Base-by-base conservation (phyloP, 2,329 filamentous ascomycete species). In the Monosporascus sp. region DNA sequence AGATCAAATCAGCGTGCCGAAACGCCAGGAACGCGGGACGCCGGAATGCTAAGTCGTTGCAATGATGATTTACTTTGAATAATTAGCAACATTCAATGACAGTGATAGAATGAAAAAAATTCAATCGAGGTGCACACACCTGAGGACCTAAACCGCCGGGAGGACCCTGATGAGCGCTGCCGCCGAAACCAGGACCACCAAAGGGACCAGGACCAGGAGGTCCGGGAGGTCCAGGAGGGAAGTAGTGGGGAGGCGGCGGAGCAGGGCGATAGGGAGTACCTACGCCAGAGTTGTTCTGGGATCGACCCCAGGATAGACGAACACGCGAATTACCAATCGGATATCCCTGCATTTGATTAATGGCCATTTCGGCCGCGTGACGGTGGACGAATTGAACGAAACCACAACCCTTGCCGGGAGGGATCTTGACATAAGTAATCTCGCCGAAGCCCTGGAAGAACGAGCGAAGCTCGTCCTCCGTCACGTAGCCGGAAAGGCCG, bases 281-380 rank as follows among this genome's bases (percentile, higher is more conserved):
- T 56, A 96, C 94, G 54, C 94, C 94, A 58, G 93, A 97, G 81
- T 99, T 99, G 85, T 97, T 99, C 81, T 99, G 94, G 52, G 89
- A 95, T 60, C 94, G 89, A 59, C 94, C 94, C 94, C 94, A 99
- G 71, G 91, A 96, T 62, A 99, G 83, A 66, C 94, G 91, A 55
- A 99, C 94, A 61, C 94, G 91, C 47, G 93, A 97, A 81, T 99
- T 99, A 52, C 94, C 94, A 67, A 99, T 99, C 24, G 94, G 94
- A 72, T 99, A 99, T 57, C 94, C 94, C 76, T 99, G 94, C 94
- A 99, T 99, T 77, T 99, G 94, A 78, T 99, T 99, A 82, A 99
- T 99, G 63, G 94, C 94, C 94, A 99, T 99, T 78, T 99, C 94
- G 15, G 94, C 94, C 51, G 94, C 94, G 68, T 99, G 94, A 62